Base-by-base conservation (phyloP, 1,284 basidiomycete genomes). In the Apiotrichum siamense region DNA sequence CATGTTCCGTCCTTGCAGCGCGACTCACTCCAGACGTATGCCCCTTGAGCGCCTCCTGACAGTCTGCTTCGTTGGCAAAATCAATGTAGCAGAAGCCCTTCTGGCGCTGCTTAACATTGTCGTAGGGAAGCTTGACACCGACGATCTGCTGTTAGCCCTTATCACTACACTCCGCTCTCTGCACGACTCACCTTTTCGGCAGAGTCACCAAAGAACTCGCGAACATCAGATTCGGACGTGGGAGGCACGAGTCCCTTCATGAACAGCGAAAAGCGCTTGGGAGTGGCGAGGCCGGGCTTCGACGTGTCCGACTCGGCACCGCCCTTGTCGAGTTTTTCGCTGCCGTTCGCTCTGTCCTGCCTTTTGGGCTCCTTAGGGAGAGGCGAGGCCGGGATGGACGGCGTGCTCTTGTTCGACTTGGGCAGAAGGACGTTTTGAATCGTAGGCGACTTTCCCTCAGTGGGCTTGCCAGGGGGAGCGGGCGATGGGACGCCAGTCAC, bases 231-330 rank as follows among this genome's bases (percentile, higher is more conserved):
- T 58, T 93, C 89, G 12, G 75, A 79, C 3, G 81, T 79, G 9
- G 80, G 69, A 7, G 76, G 67, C 4, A 79, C 76, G 68, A 87
- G 77, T 10, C 67, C 64, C 57, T 85, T 82, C 78, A 91, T 81
- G 72, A 87, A 92, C 49, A 93, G 79, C 4, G 88, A 91, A 81
- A 84, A 87, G 10, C 87, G 86, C 72, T 88, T 83, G 40, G 85
- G 77, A n/a, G 80, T 74, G 3, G 81, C 78, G 57, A 81, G 77
- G 48, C 77, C 77, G 44, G 80, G 77, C 57, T 82, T 84, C 23
- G 86, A 84, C 33, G 84, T 85, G 75, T 76, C 76, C 26, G 73
- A 70, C 63, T 77, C 77, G 2, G 77, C 78, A 55, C 72, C 75
- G 18, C 62, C 58, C 32, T 62, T 63, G 21, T 60, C 48, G 37